Percentiles rank a stretch among this genome's conserved stretches.
phyloP scores from a whole-genome alignment of 495 filamentous ascomycete genomes.

The Amorphotheca resinae region DNA sequence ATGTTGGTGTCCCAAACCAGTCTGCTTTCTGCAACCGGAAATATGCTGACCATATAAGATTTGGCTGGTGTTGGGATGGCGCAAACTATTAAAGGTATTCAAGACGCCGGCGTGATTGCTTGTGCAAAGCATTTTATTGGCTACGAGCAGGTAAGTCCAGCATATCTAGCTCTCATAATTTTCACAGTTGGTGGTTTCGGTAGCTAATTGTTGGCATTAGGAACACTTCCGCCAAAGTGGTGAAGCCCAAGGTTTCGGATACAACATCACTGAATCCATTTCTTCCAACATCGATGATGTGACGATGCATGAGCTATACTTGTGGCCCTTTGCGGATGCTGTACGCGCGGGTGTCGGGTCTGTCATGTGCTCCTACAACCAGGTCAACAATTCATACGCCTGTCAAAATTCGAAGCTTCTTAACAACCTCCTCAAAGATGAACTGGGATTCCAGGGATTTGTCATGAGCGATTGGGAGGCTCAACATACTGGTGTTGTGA shows the following conservation, averaged over 20 bases:
- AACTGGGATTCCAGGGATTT: slow-evolving; percentile 91
- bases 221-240: slow-evolving; percentile 78
- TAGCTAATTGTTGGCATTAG: slow-evolving; percentile 11
- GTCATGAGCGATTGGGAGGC: slow-evolving; percentile 85
- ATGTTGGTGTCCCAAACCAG: slow-evolving; percentile 51
- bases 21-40: neutral
- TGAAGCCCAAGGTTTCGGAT: slow-evolving; percentile 41
- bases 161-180: neutral
- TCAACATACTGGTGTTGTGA: slow-evolving; percentile 65
- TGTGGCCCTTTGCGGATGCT: slow-evolving; percentile 76
- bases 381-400: slow-evolving; percentile 60
- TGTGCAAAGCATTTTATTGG: slow-evolving; percentile 73
- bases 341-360: slow-evolving; percentile 67
- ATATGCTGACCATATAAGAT: neutral
- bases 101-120: slow-evolving; percentile 72
- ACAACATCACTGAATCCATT: slow-evolving; percentile 34
- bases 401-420: slow-evolving; percentile 62
- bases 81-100: slow-evolving; percentile 66
- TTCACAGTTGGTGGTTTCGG: neutral
- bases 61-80: slow-evolving; percentile 37
- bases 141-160: slow-evolving; percentile 14
- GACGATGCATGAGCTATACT: slow-evolving; percentile 88
- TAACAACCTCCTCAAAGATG: slow-evolving; percentile 80
- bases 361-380: slow-evolving; percentile 83
- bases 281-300: slow-evolving; percentile 90